phyloP scores from a whole-genome alignment of 371 early-diverging fungal species.

The Mucor plumbeus region DNA sequence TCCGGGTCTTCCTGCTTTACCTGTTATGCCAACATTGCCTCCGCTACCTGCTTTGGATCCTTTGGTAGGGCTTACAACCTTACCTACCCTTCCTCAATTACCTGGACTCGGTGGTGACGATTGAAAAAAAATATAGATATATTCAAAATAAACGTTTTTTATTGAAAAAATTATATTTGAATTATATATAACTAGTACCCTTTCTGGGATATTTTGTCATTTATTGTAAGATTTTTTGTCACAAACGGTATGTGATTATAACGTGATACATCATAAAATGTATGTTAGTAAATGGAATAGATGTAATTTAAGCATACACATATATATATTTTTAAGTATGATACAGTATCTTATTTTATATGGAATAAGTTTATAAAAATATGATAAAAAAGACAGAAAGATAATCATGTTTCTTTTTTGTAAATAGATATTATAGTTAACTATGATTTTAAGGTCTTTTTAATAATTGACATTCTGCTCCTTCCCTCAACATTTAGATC shows the following conservation, averaged over 20 bases:
- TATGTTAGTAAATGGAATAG: too few species aligned
- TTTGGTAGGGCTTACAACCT: background rate
- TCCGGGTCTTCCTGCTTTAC: background rate
- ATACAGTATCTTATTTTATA: too few species aligned
- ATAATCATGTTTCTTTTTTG: too few species aligned
- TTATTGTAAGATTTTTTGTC: background rate
- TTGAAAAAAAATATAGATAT: background rate
- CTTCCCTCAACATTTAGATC: too few species aligned
- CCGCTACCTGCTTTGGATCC: background rate
- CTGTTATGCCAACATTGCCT: background rate
- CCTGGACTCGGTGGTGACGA: background rate
- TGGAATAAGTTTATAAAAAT: too few species aligned
- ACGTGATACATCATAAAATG: background rate
- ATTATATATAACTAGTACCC: background rate
- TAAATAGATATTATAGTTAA: too few species aligned
- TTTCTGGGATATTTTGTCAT: background rate
- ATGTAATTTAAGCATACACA: too few species aligned
- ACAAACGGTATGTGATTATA: background rate
- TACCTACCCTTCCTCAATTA: constrained; percentile 6
- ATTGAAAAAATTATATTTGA: background rate
- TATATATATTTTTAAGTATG: too few species aligned
- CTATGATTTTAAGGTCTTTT: too few species aligned
- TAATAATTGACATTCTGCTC: too few species aligned
- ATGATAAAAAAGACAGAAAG: too few species aligned
- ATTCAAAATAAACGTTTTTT: background rate